Evolutionary conservation across 176 grass and related monocot species (phyloP), one percentile per base, ranked within the genome.

Genomic region (Hyparrhenia diplandra): DNA sequence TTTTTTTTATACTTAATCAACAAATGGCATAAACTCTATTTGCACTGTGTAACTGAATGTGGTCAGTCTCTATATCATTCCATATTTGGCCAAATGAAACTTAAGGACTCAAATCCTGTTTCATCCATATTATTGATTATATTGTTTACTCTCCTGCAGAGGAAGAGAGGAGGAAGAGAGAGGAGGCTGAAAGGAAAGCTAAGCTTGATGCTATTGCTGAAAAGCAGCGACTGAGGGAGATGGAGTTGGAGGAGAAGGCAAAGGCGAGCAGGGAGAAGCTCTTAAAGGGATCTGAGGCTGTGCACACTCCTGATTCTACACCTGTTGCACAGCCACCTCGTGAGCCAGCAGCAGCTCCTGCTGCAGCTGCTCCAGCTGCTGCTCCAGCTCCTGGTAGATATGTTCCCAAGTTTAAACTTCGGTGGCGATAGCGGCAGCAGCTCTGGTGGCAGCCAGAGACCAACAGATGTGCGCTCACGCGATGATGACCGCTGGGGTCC

Each of bases 131-230:
- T 89, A 43, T 75, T 57, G 63, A 62, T 52, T 31, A 79, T 68
- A 4, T 34, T 86, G 17, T 39, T 46, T 32, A 46, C 24, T 67
- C n/a, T 87, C 21, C 20, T 3, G 43, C 90, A 98, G 96, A 98
- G 80, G 96, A 98, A 84, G 96, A 98, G 74, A 95, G 64, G 41
- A 89, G 77, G 79, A 98, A 90, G 69, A 93, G 43, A 78, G 96
- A 95, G 42, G 96, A 95, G 49, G 79, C 84, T 0, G 96, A 98
- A 67, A 83, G 62, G 58, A 98, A 93, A 75, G 88, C 90, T 16
- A 98, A 92, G 72, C 87, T 98, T n/a, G 96, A 95, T 13, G 92
- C 96, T 6, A 95, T 98, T 66, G 92, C 88, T 24, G 88, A 83
- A 35, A 95, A 77, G 77, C 92, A 99, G 87, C 87, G 75, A 17